A percentile compares a stretch with the other conserved stretches of the same genome.
Conservation (phyloP, 1,139 yeast species). For the Debaryomyces psychrophilus region DNA sequence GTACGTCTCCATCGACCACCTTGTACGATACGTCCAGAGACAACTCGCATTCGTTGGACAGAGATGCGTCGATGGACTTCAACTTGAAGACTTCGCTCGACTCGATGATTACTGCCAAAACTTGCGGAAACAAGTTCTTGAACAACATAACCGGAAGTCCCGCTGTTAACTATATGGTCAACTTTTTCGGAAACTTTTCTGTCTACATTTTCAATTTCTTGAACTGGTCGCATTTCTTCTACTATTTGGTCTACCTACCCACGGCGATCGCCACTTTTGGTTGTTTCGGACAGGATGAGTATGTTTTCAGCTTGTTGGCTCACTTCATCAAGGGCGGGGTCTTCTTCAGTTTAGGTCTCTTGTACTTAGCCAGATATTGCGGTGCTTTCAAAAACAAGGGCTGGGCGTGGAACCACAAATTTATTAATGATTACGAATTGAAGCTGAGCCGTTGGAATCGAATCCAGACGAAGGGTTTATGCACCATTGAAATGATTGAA, state of each 20-base stretch:
- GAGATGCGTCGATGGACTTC: slow-evolving; percentile 18
- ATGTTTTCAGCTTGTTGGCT: slow-evolving; percentile 82
- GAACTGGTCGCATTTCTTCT: slow-evolving; percentile 69
- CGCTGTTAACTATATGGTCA: neutral
- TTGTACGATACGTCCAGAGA: slow-evolving; percentile 34
- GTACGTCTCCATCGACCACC: slow-evolving; percentile 42
- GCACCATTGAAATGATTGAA: slow-evolving; percentile 87
- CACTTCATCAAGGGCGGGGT: slow-evolving; percentile 97
- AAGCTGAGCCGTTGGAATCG: slow-evolving; percentile 22
- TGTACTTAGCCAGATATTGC: slow-evolving; percentile 80
- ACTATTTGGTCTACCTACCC: slow-evolving; percentile 60
- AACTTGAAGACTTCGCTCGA: slow-evolving; percentile 22
- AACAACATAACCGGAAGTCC: slow-evolving; percentile 2
- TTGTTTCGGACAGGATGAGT: slow-evolving; percentile 64
- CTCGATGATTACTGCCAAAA: slow-evolving; percentile 16
- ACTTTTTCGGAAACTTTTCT: slow-evolving; percentile 15
- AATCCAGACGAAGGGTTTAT: slow-evolving; percentile 55
- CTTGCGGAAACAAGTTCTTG: neutral
- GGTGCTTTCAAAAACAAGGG: slow-evolving; percentile 79
- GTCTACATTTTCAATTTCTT: slow-evolving; percentile 49
- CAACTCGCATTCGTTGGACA: slow-evolving; percentile 8
- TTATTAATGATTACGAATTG: slow-evolving; percentile 31
- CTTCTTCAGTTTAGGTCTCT: slow-evolving; percentile 72
- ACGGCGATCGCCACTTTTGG: slow-evolving; percentile 80
- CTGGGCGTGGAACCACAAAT: slow-evolving; percentile 86